A percentile compares a stretch with the other conserved stretches of the same genome.
phyloP scores from a whole-genome alignment of 2,329 filamentous ascomycete genomes.

The Aspergillus sp. region DNA sequence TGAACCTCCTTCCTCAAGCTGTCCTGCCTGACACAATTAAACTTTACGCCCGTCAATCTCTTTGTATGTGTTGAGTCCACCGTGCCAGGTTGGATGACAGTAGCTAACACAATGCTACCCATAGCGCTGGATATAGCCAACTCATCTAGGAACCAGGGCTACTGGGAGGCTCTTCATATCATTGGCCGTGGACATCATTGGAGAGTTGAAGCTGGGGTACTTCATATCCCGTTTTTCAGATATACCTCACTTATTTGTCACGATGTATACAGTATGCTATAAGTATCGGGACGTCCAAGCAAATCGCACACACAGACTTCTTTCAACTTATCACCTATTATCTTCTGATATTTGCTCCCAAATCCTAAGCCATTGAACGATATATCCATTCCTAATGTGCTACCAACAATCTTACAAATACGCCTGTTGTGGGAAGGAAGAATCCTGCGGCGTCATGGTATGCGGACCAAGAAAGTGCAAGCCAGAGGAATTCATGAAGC shows the following conservation, averaged over 20 bases:
- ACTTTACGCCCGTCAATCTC: neutral
- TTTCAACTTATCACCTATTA: neutral
- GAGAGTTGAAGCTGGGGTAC: neutral
- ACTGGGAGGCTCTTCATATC: neutral
- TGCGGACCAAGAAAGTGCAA: neutral
- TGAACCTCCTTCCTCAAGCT: neutral
- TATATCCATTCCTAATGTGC: neutral
- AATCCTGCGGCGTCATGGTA: neutral
- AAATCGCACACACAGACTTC: neutral
- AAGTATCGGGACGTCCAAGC: neutral
- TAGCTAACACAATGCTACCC: neutral
- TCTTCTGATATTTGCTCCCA: neutral
- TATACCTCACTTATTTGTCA: neutral
- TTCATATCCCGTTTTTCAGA: neutral
- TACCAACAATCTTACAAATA: neutral
- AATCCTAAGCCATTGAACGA: neutral
- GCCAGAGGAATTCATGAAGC: neutral
- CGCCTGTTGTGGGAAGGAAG: neutral
- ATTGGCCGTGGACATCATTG: neutral
- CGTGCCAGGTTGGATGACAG: neutral
- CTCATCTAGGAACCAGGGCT: neutral
- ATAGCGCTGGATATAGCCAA: neutral
- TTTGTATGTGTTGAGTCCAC: neutral
- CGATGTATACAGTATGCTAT: neutral
- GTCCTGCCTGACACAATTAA: neutral